Base-by-base conservation (phyloP, 441 rosid genomes). In the Euphorbia celastroides region DNA sequence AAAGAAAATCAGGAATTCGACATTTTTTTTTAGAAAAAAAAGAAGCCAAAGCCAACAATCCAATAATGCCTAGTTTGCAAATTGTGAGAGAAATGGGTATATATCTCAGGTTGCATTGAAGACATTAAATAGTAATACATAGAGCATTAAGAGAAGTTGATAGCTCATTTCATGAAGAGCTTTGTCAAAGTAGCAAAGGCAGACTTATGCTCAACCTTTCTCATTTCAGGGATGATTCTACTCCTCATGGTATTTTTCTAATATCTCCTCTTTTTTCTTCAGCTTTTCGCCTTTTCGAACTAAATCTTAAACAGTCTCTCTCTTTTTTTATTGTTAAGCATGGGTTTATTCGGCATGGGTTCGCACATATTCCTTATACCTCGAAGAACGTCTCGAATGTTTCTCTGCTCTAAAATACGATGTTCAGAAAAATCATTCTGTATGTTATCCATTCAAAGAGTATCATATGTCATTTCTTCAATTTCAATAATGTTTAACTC, bases 301-400 rank as follows among this genome's bases (percentile, higher is more conserved):
- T 62, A 60, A 75, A 10, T 1, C 8, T 25, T 25, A 25, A 30
- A 38, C 44, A 14, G 44, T 38, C 44, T 38, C 12, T 38, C 12
- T 38, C 12, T 13, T 44, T 73, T 62, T 66, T 31, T n/a, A n/a
- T 20, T 62, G 55, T 69, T 60, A 62, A 83, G 85, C 85, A 51
- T 79, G 87, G 87, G 81, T 77, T 19, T 81, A 66, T 36, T 83
- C 87, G 54, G 79, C 75, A 28, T 79, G 85, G 87, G 63, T 83
- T 68, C 81, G 79, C 6, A 7, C 67, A 16, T 83, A 83, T 65
- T 83, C 82, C 14, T 62, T 81, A 54, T 81, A 67, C 71, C 72
- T 83, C n/a, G 81, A 83, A 61, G 85, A 79, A 67, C 68, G 70
- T 9, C 67, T 79, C 25, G 79, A 77, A 64, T 81, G 83, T 52